Conservation (phyloP, 129 eudicot species). For the Artemisia argyi region DNA sequence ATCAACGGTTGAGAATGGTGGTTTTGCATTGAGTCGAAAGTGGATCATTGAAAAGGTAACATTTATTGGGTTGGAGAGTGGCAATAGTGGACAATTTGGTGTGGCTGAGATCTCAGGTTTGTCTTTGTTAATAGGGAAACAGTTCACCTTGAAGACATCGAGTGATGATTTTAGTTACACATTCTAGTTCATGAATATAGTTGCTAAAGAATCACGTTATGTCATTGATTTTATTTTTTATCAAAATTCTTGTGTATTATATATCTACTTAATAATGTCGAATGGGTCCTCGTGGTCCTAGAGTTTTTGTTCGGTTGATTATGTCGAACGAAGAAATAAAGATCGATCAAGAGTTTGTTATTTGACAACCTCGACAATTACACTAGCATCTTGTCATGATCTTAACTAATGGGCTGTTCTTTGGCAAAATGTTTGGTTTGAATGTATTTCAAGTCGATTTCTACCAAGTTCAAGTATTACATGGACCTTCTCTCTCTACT, state of each 20-base stretch:
- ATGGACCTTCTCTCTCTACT: too few relatives aligned
- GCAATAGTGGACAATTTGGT: slow-evolving; percentile 38
- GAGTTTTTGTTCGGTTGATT: too few relatives aligned
- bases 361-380: too few relatives aligned
- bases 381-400: too few relatives aligned
- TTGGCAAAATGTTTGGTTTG: too few relatives aligned
- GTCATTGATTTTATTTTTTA: not conserved
- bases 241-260: not conserved
- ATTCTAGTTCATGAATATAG: too few relatives aligned
- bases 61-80: slow-evolving; percentile 52
- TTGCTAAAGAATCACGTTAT: not conserved
- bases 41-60: slow-evolving; percentile 65
- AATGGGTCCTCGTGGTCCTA: too few relatives aligned
- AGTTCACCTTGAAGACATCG: slow-evolving; percentile 38
- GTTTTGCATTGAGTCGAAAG: slow-evolving; percentile 46
- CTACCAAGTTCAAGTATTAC: too few relatives aligned
- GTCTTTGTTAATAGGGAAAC: slow-evolving; percentile 49
- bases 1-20: slow-evolving; percentile 59
- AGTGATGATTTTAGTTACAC: not conserved
- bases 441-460: too few relatives aligned
- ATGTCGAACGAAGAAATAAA: too few relatives aligned
- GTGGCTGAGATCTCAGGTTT: slow-evolving; percentile 40
- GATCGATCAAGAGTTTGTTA: too few relatives aligned
- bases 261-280: not conserved
- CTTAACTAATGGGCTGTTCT: too few relatives aligned